Evolutionary conservation across 2,329 filamentous ascomycete species (phyloP).

Genomic region (Ophiostoma triangulosporum): DNA sequence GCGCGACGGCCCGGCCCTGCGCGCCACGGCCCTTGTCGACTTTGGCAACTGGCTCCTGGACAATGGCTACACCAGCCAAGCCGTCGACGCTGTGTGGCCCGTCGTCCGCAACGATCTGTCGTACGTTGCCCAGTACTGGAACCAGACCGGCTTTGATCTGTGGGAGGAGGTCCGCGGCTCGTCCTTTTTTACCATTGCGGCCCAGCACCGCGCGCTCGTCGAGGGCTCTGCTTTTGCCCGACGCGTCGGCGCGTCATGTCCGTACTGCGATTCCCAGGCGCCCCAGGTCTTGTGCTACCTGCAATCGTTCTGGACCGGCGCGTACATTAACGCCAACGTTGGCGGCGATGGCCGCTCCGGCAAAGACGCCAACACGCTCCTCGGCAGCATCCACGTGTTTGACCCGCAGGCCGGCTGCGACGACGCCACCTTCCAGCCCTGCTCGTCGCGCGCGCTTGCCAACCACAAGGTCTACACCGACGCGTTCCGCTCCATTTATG

Average conservation of each 20-base stretch:
- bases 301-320: slow-evolving; percentile 58
- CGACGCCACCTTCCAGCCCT: slow-evolving; percentile 63
- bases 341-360: slow-evolving; percentile 39
- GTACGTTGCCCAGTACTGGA: slow-evolving; percentile 65
- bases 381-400: slow-evolving; percentile 54
- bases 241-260: slow-evolving; percentile 46
- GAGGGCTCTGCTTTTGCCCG: slow-evolving; percentile 54
- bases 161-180: slow-evolving; percentile 71
- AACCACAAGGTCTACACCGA: slow-evolving; percentile 68
- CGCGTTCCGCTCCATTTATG: slow-evolving; percentile 57
- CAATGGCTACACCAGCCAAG: slow-evolving; percentile 42
- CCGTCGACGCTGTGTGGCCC: slow-evolving; percentile 50
- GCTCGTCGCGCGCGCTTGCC: slow-evolving; percentile 52
- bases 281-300: slow-evolving; percentile 61
- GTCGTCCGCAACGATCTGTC: slow-evolving; percentile 61
- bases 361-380: slow-evolving; percentile 58
- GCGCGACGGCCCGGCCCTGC: slow-evolving; percentile 63
- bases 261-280: slow-evolving; percentile 46
- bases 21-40: slow-evolving; percentile 57
- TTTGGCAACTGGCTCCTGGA: slow-evolving; percentile 61
- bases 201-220: slow-evolving; percentile 54
- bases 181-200: slow-evolving; percentile 66
- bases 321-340: slow-evolving; percentile 52
- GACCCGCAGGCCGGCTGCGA: slow-evolving; percentile 55
- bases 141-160: slow-evolving; percentile 54